A percentile compares a stretch with the other conserved stretches of the same genome.
phyloP scores from a whole-genome alignment of 257 asterid species.

The Ehretia macrophylla region DNA sequence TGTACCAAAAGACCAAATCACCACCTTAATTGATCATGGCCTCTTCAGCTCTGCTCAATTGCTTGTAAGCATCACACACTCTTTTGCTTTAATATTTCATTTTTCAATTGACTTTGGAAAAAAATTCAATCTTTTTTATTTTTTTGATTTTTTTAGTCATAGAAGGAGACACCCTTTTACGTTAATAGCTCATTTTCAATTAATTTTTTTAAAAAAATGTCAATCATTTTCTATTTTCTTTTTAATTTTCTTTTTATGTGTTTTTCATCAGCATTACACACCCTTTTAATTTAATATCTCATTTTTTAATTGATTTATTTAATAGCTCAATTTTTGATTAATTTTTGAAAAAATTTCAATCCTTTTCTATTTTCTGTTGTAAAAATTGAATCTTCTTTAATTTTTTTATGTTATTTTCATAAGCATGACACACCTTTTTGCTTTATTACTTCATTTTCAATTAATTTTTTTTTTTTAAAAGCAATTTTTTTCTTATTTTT shows the following conservation, averaged over 20 bases:
- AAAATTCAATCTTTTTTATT: conserved; percentile 1
- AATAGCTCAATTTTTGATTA: neutral
- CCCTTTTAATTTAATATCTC: no score
- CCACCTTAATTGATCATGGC: conserved; percentile 73
- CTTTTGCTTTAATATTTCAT: conserved; percentile 7
- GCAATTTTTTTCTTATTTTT: no score
- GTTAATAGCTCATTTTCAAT: neutral
- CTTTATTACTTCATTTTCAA: neutral
- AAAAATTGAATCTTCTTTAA: neutral
- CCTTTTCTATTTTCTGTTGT: neutral
- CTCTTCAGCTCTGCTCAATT: conserved; percentile 81
- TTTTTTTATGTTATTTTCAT: neutral
- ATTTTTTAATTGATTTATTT: no score
- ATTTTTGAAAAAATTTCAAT: neutral
- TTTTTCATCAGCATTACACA: no score
- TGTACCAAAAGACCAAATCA: conserved; percentile 73
- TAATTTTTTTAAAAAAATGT: neutral
- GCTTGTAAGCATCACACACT: conserved; percentile 40
- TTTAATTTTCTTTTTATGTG: no score
- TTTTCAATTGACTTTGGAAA: neutral
- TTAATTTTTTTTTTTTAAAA: no score
- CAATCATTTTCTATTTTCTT: no score
- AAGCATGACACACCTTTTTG: neutral
- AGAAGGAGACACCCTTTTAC: no score
- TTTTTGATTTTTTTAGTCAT: neutral